Evolutionary conservation across 1,284 basidiomycete genomes (phyloP).

Genomic region (Rugosomyces carneus): DNA sequence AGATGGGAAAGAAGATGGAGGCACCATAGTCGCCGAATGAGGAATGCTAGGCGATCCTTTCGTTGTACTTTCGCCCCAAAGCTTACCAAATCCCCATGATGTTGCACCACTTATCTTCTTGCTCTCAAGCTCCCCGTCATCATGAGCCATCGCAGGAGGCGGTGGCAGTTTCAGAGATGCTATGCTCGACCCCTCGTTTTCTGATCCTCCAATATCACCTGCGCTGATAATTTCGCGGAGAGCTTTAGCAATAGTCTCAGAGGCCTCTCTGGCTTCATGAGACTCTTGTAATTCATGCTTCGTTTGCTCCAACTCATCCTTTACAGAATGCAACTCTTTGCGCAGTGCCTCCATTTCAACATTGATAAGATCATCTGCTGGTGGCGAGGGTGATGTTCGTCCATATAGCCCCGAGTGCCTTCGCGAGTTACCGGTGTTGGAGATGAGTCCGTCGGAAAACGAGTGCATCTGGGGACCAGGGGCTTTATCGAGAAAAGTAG

Average conservation of each 20-base stretch:
- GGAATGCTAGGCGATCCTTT: slow-evolving; percentile 6
- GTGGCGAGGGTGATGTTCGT: slow-evolving; percentile 35
- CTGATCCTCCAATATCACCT: slow-evolving; percentile 44
- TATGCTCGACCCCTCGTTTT: slow-evolving; percentile 18
- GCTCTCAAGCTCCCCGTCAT: slow-evolving; percentile 33
- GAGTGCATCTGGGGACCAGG: slow-evolving; percentile 28
- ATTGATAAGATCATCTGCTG: slow-evolving; percentile 25
- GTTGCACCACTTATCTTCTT: slow-evolving; percentile 27
- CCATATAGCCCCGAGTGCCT: slow-evolving; percentile 52
- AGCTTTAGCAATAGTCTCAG: slow-evolving; percentile 79
- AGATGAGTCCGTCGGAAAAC: slow-evolving; percentile 20
- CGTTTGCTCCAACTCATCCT: slow-evolving; percentile 56
- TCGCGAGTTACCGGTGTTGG: slow-evolving; percentile 27
- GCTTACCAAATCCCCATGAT: slow-evolving; percentile 52
- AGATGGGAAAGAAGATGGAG: slow-evolving; percentile 18
- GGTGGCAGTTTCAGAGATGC: slow-evolving; percentile 44
- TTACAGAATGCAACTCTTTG: slow-evolving; percentile 53
- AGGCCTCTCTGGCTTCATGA: slow-evolving; percentile 80
- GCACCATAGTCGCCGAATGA: slow-evolving; percentile 11
- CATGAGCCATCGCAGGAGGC: slow-evolving; percentile 43
- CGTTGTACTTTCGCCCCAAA: slow-evolving; percentile 44
- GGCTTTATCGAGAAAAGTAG: slow-evolving; percentile 25
- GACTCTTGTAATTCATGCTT: slow-evolving; percentile 68
- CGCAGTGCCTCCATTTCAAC: slow-evolving; percentile 54
- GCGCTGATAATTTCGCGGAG: slow-evolving; percentile 82